These are phyloP conservation scores for Cornus suecica DNA, from an alignment of 148 eudicot species.

Conservation along the genomic window DNA sequence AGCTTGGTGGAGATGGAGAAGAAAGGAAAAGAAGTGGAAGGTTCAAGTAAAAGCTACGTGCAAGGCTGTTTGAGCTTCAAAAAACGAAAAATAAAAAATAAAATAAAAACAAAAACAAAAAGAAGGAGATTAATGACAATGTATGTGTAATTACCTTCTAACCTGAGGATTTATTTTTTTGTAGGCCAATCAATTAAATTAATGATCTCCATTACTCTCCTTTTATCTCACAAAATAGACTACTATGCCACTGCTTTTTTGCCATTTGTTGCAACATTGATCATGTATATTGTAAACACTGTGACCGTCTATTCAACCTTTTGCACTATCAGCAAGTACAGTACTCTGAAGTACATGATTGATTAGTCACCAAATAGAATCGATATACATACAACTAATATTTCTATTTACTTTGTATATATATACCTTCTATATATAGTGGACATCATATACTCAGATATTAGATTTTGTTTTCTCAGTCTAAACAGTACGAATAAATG, in stretches of 20 bases:
- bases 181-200: background rate
- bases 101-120: too few relatives aligned
- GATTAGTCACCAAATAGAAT: background rate
- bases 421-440: too few relatives aligned
- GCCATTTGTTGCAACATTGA: background rate
- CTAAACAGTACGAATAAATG: too few relatives aligned
- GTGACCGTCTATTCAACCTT: background rate
- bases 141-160: too few relatives aligned
- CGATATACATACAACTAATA: background rate
- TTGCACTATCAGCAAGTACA: background rate
- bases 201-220: background rate
- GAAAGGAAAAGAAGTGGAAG: too few relatives aligned
- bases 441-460: background rate
- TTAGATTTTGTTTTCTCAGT: too few relatives aligned
- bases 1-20: too few relatives aligned
- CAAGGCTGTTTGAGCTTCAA: too few relatives aligned
- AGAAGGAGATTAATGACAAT: too few relatives aligned
- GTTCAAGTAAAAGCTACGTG: too few relatives aligned
- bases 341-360: background rate
- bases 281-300: background rate
- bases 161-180: background rate
- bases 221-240: background rate
- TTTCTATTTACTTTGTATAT: background rate
- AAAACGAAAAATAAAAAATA: too few relatives aligned
- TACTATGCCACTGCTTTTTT: background rate